Base-by-base conservation (phyloP, 495 filamentous ascomycete genomes). In the Neurospora tetrasperma region DNA sequence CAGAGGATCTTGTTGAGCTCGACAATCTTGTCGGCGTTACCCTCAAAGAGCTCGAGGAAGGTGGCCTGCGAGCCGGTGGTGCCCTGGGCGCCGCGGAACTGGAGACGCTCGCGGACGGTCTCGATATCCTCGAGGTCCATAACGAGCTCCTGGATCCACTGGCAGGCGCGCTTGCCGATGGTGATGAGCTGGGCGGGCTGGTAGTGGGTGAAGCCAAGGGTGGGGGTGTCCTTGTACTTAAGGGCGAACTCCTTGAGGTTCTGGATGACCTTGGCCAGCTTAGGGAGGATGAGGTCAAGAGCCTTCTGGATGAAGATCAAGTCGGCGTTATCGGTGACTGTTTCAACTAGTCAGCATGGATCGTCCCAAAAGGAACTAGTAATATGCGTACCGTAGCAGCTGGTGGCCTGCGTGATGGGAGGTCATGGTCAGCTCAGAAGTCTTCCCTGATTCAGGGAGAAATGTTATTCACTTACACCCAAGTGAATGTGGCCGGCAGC, bases 401-500 rank as follows among this genome's bases (percentile, higher is more conserved):
- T 77, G 23, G 76, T 78, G 41, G 78, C 76, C 73, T 78, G 42
- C 7, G 8, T n/a, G 10, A 20, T 59, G 18, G 31, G 7, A 66
- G 9, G 35, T 76, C 39, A 72, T 43, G 11, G 4, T 66, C n/a
- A 31, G 10, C 44, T 41, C 74, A 39, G 11, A 68, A n/a, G 14
- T 73, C 7, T 71, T 78, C 12, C 73, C 80, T 31, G 16, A n/a
- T 38, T 4, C 16, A 40, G 1, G 12, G 6, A 20, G 11, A 59
- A 35, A 5, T 59, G 0, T 70, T 9, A 5, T 5, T 72, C 18
- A 75, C 75, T 77, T 75, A 76, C 77, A 84, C 78, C 94, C 82
- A 86, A 90, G 83, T 97, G 94, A 69, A 97, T 96, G 79, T 95
- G 93, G 27, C 92, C 93, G 23, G 92, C 93, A 46, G 94, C 94